Evolutionary conservation across 495 filamentous ascomycete genomes (phyloP), one percentile per base, ranked within the genome.

Genomic region (Daldinia caldariorum): DNA sequence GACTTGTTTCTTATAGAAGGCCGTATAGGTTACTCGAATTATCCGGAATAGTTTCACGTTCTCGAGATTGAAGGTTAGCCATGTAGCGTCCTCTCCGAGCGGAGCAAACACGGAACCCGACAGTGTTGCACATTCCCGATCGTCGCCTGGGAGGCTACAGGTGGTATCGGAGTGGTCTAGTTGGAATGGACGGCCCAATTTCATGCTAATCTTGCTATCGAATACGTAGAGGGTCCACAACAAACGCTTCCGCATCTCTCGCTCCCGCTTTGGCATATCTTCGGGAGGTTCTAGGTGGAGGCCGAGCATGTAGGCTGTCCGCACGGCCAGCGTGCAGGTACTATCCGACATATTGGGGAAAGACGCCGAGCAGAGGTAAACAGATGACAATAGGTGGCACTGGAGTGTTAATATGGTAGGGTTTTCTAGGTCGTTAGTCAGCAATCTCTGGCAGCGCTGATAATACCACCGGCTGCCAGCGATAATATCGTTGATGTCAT

Each of bases 151-250:
- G n/a, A 84, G 63, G 9, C 61, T 69, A n/a, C 79, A 82, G 13
- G 75, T 79, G 6, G 71, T 70, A 18, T 76, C 38, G 14, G 76
- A 77, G 2, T 76, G 60, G 9, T 75, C 68, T 9, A 82, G 13
- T 26, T 75, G 58, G 26, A 79, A 82, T 0, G 85, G 83, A 1
- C 83, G 83, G 4, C 85, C 84, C 18, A 87, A 74, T 38, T 83
- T 81, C 82, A 86, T 83, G 47, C 72, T 74, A 4, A 76, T 60
- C 55, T 84, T 83, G 50, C 74, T 79, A 13, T 87, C 85, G 29
- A 86, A 58, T 1, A 78, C 38, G 58, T 82, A 85, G 1, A 86
- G 51, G 0, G 75, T 75, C 85, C 85, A 85, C 84, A 84, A 86
- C 1, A 84, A 20, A 0, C 85, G 79, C 47, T 75, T 80, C 6